These are phyloP conservation scores for Apiospora marii DNA, from an alignment of 2,329 filamentous ascomycete genomes.

Conservation along the genomic window DNA sequence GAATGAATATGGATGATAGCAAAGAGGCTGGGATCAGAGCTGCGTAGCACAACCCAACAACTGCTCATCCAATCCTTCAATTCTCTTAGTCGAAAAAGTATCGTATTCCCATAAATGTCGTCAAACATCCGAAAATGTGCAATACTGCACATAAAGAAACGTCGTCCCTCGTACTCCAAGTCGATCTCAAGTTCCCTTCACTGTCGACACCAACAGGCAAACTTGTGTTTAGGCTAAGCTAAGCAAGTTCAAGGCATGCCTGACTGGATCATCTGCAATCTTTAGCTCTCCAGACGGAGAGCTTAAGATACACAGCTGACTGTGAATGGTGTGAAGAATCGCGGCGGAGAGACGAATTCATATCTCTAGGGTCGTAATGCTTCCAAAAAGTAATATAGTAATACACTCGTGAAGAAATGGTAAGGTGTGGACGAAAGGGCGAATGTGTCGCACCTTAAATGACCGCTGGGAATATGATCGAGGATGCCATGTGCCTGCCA, in stretches of 20 bases:
- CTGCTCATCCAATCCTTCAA: background rate
- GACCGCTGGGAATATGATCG: background rate
- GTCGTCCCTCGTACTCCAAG: background rate
- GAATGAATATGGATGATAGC: background rate
- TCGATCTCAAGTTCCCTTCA: background rate
- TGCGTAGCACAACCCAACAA: background rate
- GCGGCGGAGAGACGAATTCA: background rate
- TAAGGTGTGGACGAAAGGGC: background rate
- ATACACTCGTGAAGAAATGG: background rate
- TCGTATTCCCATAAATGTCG: constrained; percentile 6
- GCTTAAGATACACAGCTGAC: background rate
- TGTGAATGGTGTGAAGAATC: background rate
- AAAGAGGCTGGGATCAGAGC: background rate
- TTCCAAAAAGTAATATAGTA: background rate
- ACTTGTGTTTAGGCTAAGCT: background rate
- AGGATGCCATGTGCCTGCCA: background rate
- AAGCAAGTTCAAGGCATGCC: background rate
- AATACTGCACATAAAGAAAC: background rate
- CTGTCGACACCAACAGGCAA: background rate
- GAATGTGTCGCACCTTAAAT: background rate
- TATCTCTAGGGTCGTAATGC: background rate
- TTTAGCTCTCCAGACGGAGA: background rate
- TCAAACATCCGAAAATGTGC: background rate
- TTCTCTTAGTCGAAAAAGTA: background rate
- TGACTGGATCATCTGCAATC: background rate